Conservation (phyloP, 2,329 filamentous ascomycete species). For the Davidsoniella neocaledoniae region DNA sequence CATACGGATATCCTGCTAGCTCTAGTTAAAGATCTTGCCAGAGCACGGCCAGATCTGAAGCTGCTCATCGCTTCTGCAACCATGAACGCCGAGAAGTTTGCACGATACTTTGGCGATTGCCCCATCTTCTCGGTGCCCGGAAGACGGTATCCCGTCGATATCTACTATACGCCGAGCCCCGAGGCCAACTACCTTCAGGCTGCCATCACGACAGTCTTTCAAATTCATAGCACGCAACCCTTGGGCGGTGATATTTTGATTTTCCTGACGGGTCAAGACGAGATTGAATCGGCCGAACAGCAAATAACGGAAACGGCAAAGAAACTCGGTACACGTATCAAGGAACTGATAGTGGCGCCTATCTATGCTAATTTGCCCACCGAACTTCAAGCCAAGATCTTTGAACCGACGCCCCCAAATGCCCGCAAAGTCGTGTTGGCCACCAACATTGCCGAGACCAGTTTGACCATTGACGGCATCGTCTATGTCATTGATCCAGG, state of each 20-base stretch:
- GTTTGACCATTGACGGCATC: slow-evolving; percentile 88
- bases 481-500: slow-evolving; percentile 92
- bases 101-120: slow-evolving; percentile 76
- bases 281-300: slow-evolving; percentile 77
- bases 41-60: slow-evolving; percentile 70
- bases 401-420: slow-evolving; percentile 74
- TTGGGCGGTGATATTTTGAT: slow-evolving; percentile 72
- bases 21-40: slow-evolving; percentile 73
- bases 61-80: slow-evolving; percentile 87
- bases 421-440: slow-evolving; percentile 83
- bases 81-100: slow-evolving; percentile 85
- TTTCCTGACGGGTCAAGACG: slow-evolving; percentile 89
- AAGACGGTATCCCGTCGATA: slow-evolving; percentile 73
- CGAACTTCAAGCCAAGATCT: slow-evolving; percentile 82
- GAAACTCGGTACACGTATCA: slow-evolving; percentile 70
- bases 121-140: slow-evolving; percentile 94
- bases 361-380: slow-evolving; percentile 90
- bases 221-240: slow-evolving; percentile 78
- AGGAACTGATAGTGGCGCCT: slow-evolving; percentile 77
- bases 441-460: slow-evolving; percentile 95
- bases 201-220: slow-evolving; percentile 82
- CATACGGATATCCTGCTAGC: slow-evolving; percentile 82
- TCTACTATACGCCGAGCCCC: slow-evolving; percentile 77
- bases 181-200: slow-evolving; percentile 90
- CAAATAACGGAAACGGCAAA: slow-evolving; percentile 71